Evolutionary conservation across 1,139 yeast genomes (phyloP), one percentile per base, ranked within the genome.

Genomic region (Hemisphaericaspora xylofermentans): DNA sequence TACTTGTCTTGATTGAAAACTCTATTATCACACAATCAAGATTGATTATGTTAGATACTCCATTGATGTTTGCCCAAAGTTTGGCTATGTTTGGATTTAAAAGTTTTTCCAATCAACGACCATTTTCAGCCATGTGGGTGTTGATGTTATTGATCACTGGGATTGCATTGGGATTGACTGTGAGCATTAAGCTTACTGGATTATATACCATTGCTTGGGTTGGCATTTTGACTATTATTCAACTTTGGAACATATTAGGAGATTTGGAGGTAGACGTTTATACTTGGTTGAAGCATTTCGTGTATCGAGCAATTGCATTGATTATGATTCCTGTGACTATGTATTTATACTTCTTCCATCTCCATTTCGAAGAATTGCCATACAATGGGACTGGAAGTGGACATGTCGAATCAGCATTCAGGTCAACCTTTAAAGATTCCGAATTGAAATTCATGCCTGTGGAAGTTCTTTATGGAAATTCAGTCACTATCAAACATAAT

Each of bases 401-500:
- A 12, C 60, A 65, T 40, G 60, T 85, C 63, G 61, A 84, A 29
- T 69, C 87, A 2, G 63, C 66, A n/a, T 85, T 82, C 62, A 82
- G 83, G 56, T 66, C 76, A 10, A 61, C 75, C 2, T 63, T 84
- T 25, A 46, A 53, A 33, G 73, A 74, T 43, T 69, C 74, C 40
- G 68, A 67, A 41, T 47, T 66, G 13, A 33, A 41, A 7, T 53
- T 66, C 40, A 61, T 68, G 45, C 73, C 79, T 6, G 75, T 74
- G 5, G 73, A 73, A 39, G 78, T 87, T 0, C 69, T 78, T 4
- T 81, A 70, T 57, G 95, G 94, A 3, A 76, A 88, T 39, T 68
- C 79, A 0, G 71, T 88, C 14, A 80, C 88, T 12, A 51, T 88
- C 13, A 78, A 88, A 49, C 94, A 87, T 58, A 53, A 62, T n/a